These are phyloP conservation scores for Cryptococcus floricola DNA, from an alignment of 1,284 basidiomycete species.

Conservation along the genomic window DNA sequence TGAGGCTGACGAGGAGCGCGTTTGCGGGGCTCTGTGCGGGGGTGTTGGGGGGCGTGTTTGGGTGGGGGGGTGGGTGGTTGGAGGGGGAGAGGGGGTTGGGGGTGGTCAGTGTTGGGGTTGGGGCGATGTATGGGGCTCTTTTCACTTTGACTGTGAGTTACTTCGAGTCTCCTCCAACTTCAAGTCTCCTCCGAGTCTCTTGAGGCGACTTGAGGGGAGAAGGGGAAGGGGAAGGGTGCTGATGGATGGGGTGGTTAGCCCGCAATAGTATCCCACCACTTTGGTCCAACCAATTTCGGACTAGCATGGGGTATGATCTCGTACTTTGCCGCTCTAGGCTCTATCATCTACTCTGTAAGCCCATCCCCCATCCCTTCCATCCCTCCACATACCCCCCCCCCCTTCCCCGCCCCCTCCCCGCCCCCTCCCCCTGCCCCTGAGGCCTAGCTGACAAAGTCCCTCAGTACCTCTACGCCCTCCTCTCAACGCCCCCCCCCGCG, in stretches of 20 bases:
- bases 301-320: slow-evolving; percentile 50
- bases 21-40: slow-evolving; percentile 34
- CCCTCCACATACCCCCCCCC: neutral
- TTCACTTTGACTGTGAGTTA: slow-evolving; percentile 48
- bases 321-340: slow-evolving; percentile 47
- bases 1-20: slow-evolving; percentile 34
- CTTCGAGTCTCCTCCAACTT: too few relatives aligned
- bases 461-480: slow-evolving; percentile 41
- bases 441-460: neutral
- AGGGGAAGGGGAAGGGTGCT: neutral
- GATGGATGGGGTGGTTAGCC: slow-evolving; percentile 19
- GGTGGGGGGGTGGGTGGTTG: slow-evolving; percentile 35
- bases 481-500: too few relatives aligned
- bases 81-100: slow-evolving; percentile 33
- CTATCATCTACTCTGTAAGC: slow-evolving; percentile 46
- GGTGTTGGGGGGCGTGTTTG: slow-evolving; percentile 35
- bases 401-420: neutral
- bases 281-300: slow-evolving; percentile 48
- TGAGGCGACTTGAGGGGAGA: too few relatives aligned
- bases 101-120: slow-evolving; percentile 44
- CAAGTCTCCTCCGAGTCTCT: too few relatives aligned
- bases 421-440: neutral
- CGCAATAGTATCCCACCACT: slow-evolving; percentile 44
- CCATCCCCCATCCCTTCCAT: too few relatives aligned
- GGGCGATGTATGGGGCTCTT: slow-evolving; percentile 45